Evolutionary conservation across 1,284 basidiomycete genomes (phyloP), one percentile per base, ranked within the genome.

Genomic region (Dichomitus squalens): DNA sequence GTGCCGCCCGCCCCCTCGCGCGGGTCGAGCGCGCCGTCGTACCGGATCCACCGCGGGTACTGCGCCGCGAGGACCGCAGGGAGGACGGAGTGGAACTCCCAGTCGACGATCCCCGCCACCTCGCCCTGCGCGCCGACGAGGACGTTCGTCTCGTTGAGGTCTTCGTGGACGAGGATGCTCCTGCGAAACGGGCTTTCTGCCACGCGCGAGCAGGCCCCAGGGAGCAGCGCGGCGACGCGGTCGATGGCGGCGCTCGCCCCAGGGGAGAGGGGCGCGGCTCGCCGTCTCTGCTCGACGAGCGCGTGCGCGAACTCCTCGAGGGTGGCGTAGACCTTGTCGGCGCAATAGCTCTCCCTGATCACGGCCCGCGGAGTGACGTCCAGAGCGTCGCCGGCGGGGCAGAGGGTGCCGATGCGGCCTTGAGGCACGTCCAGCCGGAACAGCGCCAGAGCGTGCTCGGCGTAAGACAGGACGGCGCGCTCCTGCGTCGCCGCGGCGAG

Each of bases 31-130:
- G 52, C 25, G 5, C 58, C 58, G 16, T 55, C 49, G 40, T 59
- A 59, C n/a, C 50, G 53, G n/a, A 59, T 16, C 21, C 50, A 59
- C 1, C 9, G 7, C 16, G 56, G 52, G 7, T 51, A 53, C 11
- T 46, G 16, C 9, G 35, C 50, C 0, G 53, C 53, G 4, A 57
- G 44, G 2, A 56, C 56, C 12, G 55, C 39, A n/a, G 59, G 59
- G 14, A 7, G 48, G 4, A 35, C 39, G 11, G 55, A 49, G 39
- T 61, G 59, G 46, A 36, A 55, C 47, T 61, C 59, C 59, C 56
- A 61, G 33, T 61, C 59, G 21, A 61, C 20, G 23, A 61, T 27
- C 2, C 56, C 59, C 4, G 44, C 53, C 18, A 61, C 3, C 1
- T 27, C 16, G 3, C 59, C 53, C 8, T 36, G 34, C 4, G 4